Base-by-base conservation (phyloP, 2,329 filamentous ascomycete species). In the Talaromyces sp. region DNA sequence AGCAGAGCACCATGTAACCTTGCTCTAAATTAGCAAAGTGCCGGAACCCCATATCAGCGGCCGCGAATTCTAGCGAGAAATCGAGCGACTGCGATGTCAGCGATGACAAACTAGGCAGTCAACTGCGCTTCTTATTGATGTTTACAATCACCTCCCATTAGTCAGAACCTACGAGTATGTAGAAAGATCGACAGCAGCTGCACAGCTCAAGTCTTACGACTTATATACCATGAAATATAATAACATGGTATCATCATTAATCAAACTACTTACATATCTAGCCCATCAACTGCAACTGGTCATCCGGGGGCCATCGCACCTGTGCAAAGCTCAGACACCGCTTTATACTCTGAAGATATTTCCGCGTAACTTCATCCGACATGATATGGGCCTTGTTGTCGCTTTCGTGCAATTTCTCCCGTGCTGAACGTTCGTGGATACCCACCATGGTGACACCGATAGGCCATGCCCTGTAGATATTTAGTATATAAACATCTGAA, bases 381-480 rank as follows among this genome's bases (percentile, higher is more conserved):
- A 99, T 93, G 72, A 98, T 97, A 77, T 99, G 93, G 3, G 94
- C 95, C 73, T 93, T 90, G 66, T 89, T 90, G 68, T 87, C 86
- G 67, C 82, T 85, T 76, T 95, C 88, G 75, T 98, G 93, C 66
- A 99, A 82, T 80, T 99, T 99, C 80, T 99, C 95, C 68, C 95
- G 87, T 22, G 95, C 94, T 70, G 90, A 95, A 74, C 95, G 88
- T 83, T 98, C 95, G 86, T 99, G 95, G 72, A 99, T 99, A 83
- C 95, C 95, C 73, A 99, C 95, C 95, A 98, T 99, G 77, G 95
- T 99, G 45, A 99, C 95, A 79, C 95, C 95, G 73, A 99, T 99
- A 27, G 95, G 95, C 95, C 95, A 99, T 16, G 95, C 95, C 68
- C 82, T 84, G 65, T 8, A 31, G 11, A 58, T 37, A 8, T 37